Evolutionary conservation across 2,329 filamentous ascomycete species (phyloP).

Genomic region (Alternaria arborescens): DNA sequence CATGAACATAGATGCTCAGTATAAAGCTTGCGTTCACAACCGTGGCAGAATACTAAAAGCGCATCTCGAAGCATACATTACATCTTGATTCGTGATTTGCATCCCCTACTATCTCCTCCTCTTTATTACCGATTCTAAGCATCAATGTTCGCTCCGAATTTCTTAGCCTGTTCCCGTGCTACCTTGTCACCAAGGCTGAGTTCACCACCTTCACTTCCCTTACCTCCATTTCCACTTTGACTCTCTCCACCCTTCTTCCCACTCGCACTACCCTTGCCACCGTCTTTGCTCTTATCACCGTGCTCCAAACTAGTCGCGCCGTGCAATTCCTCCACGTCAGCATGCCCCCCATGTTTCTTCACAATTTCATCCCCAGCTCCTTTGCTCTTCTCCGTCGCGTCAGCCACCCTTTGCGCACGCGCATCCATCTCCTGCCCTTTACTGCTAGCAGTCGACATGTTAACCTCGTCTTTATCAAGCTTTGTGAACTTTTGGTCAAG

Average conservation of each 20-base stretch:
- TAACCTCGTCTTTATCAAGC: conserved; percentile 17
- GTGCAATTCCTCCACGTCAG: conserved; percentile 22
- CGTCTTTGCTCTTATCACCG: background rate
- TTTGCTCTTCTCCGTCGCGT: conserved; percentile 7
- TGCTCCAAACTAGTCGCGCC: conserved; percentile 6
- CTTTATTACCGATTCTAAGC: background rate
- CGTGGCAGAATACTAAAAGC: background rate
- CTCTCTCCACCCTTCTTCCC: background rate
- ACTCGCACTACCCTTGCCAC: background rate
- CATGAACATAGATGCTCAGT: background rate
- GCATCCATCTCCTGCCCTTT: background rate
- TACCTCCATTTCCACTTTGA: background rate
- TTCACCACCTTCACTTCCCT: background rate
- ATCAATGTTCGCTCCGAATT: conserved; percentile 24
- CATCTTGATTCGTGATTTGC: background rate
- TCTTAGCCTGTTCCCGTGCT: conserved; percentile 23
- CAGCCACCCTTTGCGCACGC: conserved; percentile 3
- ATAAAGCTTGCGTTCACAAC: background rate
- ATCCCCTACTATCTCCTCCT: background rate
- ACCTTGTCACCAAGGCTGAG: conserved; percentile 10
- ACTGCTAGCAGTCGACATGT: conserved; percentile 3
- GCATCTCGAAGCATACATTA: background rate
- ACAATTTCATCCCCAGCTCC: conserved; percentile 2
- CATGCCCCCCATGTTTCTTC: conserved; percentile 9
- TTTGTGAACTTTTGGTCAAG: conserved; percentile 16